A percentile compares a stretch with the other conserved stretches of the same genome.
Evolutionary conservation across 2,329 filamentous ascomycete genomes (phyloP).

Genomic region (Colletotrichum musae): DNA sequence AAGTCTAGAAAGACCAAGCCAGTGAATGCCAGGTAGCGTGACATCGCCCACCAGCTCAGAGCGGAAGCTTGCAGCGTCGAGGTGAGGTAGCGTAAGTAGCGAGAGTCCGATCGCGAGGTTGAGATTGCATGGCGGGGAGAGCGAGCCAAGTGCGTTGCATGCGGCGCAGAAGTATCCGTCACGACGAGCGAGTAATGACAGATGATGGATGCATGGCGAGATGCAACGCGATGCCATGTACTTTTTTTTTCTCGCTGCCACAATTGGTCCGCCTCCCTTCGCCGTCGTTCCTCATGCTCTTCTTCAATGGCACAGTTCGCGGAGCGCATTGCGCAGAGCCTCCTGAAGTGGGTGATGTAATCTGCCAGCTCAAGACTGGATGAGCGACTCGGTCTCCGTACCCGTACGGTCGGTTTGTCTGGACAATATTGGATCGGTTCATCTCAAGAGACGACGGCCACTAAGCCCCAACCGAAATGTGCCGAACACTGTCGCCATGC

Average conservation of each 20-base stretch:
- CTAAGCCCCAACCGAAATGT: conserved; percentile 9
- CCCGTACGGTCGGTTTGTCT: background rate
- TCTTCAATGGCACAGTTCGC: conserved; percentile 14
- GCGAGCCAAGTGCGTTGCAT: background rate
- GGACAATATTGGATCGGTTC: conserved; percentile 20
- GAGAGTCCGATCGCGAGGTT: background rate
- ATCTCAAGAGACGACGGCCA: conserved; percentile 11
- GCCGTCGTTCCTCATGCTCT: background rate
- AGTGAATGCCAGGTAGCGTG: background rate
- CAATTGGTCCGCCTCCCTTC: background rate
- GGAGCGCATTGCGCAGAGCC: conserved; percentile 19
- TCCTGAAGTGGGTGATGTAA: background rate
- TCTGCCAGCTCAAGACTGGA: background rate
- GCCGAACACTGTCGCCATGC: background rate
- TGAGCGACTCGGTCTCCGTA: background rate
- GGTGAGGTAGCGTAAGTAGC: background rate
- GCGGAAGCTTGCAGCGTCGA: too few species aligned
- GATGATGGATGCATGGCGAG: conserved; percentile 11
- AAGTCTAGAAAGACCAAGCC: background rate
- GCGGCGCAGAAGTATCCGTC: conserved; percentile 9
- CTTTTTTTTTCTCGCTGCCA: background rate
- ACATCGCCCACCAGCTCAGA: background rate
- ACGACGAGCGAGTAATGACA: conserved; percentile 12
- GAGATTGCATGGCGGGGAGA: background rate
- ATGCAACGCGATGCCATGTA: conserved; percentile 6